A percentile compares a stretch with the other conserved stretches of the same genome.
Evolutionary conservation across 139 green algal species (phyloP).

Genomic region (Chlorella sp.): DNA sequence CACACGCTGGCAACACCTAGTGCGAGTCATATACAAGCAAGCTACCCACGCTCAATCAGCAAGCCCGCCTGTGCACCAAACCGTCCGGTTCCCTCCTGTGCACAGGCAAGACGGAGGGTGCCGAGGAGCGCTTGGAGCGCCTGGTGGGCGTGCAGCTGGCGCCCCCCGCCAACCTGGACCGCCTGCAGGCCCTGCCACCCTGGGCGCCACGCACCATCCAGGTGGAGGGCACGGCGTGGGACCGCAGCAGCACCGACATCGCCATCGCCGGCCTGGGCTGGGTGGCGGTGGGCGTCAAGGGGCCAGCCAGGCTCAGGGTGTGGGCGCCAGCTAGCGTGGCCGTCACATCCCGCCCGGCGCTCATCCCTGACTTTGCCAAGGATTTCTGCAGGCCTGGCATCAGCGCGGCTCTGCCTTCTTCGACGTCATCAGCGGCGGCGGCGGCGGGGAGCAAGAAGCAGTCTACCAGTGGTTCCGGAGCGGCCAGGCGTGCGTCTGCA

Average conservation of each 20-base stretch:
- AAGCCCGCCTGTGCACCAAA: too few species aligned
- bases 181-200: conserved; percentile 20
- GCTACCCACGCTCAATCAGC: too few species aligned
- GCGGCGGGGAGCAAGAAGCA: neutral
- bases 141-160: conserved; percentile 57
- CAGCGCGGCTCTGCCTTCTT: conserved; percentile 31
- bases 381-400: conserved; percentile 81
- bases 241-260: conserved; percentile 47
- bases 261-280: conserved; percentile 83
- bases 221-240: conserved; percentile 35
- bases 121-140: conserved; percentile 51
- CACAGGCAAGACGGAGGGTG: conserved; percentile 67
- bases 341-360: conserved; percentile 74
- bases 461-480: too few species aligned
- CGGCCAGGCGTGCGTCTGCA: too few species aligned
- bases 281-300: conserved; percentile 74
- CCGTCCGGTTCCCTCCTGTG: too few species aligned
- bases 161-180: conserved; percentile 49
- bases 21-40: too few species aligned
- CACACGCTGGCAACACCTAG: too few species aligned
- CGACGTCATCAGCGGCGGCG: too few species aligned
- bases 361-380: conserved; percentile 77
- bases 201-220: conserved; percentile 42
- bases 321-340: conserved; percentile 73
- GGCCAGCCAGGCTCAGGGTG: conserved; percentile 63